A percentile compares a stretch with the other conserved stretches of the same genome.
Evolutionary conservation across 2,329 filamentous ascomycete genomes (phyloP).

Genomic region (Fusarium sp.): DNA sequence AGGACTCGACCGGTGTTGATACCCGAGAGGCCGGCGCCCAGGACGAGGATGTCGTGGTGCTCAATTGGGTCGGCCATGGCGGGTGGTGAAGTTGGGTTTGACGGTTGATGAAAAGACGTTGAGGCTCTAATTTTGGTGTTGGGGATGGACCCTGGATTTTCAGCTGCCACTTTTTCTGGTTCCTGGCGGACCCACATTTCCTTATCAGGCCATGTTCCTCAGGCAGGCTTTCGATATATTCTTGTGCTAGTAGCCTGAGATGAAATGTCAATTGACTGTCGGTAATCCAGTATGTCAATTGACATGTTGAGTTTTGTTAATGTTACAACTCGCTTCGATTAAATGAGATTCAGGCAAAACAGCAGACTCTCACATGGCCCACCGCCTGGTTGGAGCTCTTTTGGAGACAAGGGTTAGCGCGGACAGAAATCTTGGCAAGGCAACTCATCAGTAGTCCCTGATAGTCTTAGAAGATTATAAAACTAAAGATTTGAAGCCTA

Average conservation of each 20-base stretch:
- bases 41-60: conserved; percentile 68
- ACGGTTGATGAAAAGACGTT: neutral
- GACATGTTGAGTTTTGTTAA: neutral
- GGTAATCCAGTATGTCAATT: neutral
- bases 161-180: neutral
- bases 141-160: neutral
- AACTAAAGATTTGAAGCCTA: too few relatives aligned
- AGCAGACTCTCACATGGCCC: neutral
- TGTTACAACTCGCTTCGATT: neutral
- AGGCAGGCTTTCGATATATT: neutral
- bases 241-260: neutral
- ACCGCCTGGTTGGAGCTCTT: neutral
- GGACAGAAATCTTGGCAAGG: neutral
- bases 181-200: neutral
- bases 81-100: neutral
- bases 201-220: neutral
- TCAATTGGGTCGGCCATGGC: conserved; percentile 35
- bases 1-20: conserved; percentile 80
- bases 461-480: neutral
- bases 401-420: neutral
- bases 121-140: neutral
- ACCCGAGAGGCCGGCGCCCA: conserved; percentile 80
- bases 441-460: neutral
- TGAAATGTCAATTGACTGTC: neutral
- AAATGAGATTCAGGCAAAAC: neutral